Percentiles rank a stretch among this genome's conserved stretches.
Evolutionary conservation across 2,329 filamentous ascomycete genomes (phyloP).

Genomic region (Diaporthe helianthi): DNA sequence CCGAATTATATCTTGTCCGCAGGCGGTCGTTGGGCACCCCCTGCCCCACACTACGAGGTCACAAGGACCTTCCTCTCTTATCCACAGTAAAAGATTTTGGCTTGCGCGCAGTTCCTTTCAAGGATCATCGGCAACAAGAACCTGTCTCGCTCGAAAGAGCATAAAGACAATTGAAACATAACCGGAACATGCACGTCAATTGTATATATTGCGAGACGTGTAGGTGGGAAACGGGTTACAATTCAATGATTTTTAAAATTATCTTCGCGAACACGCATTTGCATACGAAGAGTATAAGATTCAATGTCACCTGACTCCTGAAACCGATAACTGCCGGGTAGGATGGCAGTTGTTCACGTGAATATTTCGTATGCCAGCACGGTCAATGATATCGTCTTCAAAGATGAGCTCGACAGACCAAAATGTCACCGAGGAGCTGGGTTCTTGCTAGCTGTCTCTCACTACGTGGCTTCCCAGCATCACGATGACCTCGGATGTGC

Average conservation of each 20-base stretch:
- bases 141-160: not conserved
- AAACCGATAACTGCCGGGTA: not conserved
- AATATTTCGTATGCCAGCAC: not conserved
- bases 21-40: not conserved
- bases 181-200: not conserved
- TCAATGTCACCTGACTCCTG: no score
- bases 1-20: not conserved
- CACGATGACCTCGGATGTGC: not conserved
- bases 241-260: not conserved
- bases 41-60: not conserved
- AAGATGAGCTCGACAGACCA: not conserved
- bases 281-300: not conserved
- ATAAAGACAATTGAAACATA: not conserved
- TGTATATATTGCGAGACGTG: not conserved
- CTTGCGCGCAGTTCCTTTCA: not conserved
- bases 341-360: not conserved
- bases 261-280: not conserved
- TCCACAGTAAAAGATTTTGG: not conserved
- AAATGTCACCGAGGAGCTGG: not conserved
- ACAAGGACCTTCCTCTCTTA: not conserved
- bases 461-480: conserved; percentile 6
- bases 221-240: not conserved
- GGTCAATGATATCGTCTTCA: not conserved
- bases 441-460: not conserved
- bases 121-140: not conserved